These are phyloP conservation scores for Penstemon newberryi DNA, from an alignment of 257 asterid genomes.

Conservation along the genomic window DNA sequence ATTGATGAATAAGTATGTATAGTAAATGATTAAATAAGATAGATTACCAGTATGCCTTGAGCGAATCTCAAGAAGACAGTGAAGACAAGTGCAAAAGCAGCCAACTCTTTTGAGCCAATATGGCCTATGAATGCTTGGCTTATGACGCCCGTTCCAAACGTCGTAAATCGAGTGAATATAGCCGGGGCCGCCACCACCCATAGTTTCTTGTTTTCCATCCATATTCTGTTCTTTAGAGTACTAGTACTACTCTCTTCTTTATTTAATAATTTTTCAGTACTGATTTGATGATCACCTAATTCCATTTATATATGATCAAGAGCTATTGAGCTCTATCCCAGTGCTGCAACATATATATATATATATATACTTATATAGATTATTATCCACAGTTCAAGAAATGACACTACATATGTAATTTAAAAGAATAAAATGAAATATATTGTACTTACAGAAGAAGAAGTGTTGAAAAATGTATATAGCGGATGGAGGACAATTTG, in stretches of 20 bases:
- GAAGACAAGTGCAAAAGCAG: constrained; percentile 54
- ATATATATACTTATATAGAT: too few relatives aligned
- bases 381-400: too few relatives aligned
- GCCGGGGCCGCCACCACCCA: constrained; percentile 58
- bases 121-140: constrained; percentile 57
- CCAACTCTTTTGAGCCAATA: constrained; percentile 45
- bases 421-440: too few relatives aligned
- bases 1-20: too few relatives aligned
- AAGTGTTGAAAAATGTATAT: too few relatives aligned
- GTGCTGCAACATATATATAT: too few relatives aligned
- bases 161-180: constrained; percentile 45
- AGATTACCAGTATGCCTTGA: constrained; percentile 45
- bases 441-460: too few relatives aligned
- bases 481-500: too few relatives aligned
- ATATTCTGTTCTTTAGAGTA: constrained; percentile 24
- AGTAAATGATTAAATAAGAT: not conserved
- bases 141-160: constrained; percentile 47
- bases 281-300: too few relatives aligned
- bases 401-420: too few relatives aligned
- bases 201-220: constrained; percentile 46
- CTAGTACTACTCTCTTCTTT: constrained; percentile 14
- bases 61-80: constrained; percentile 49
- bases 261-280: constrained; percentile 24
- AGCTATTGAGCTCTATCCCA: too few relatives aligned
- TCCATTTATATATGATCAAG: too few relatives aligned